These are phyloP conservation scores for Mycothermus thermophilus DNA, from an alignment of 495 filamentous ascomycete species.

Conservation along the genomic window DNA sequence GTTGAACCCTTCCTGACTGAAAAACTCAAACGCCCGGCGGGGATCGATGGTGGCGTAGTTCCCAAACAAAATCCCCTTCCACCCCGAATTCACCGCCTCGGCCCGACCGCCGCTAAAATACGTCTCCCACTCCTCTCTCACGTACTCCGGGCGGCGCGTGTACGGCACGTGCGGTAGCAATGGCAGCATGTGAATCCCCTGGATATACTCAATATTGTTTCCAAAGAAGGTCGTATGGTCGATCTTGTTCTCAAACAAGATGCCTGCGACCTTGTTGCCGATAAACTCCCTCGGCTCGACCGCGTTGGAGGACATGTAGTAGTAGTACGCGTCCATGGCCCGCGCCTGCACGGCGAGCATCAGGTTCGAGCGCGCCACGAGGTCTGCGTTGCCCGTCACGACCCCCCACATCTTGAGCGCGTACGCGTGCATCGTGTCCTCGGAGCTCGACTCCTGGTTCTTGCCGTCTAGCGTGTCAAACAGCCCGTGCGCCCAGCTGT, in stretches of 20 bases:
- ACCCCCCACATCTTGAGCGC: conserved; percentile 89
- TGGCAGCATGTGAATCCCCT: conserved; percentile 96
- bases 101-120: conserved; percentile 55
- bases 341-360: conserved; percentile 65
- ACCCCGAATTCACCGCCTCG: conserved; percentile 51
- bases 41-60: conserved; percentile 75
- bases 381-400: conserved; percentile 55
- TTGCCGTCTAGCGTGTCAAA: conserved; percentile 85
- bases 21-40: conserved; percentile 55
- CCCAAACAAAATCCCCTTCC: conserved; percentile 73
- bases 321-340: conserved; percentile 65
- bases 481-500: conserved; percentile 94
- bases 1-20: conserved; percentile 51
- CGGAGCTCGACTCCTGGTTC: conserved; percentile 81
- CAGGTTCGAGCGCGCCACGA: conserved; percentile 76
- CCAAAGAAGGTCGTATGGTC: conserved; percentile 96
- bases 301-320: conserved; percentile 52
- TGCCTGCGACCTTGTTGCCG: conserved; percentile 77
- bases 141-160: conserved; percentile 55
- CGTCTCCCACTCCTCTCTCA: conserved; percentile 70
- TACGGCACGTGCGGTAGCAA: conserved; percentile 57
- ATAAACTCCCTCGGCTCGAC: conserved; percentile 69
- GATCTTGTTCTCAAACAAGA: conserved; percentile 93
- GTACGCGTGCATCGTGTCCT: conserved; percentile 82
- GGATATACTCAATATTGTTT: conserved; percentile 61